A percentile compares a stretch with the other conserved stretches of the same genome.
Evolutionary conservation across 768 basidiomycete species (phyloP).

Genomic region (Coprinopsis cinerea): DNA sequence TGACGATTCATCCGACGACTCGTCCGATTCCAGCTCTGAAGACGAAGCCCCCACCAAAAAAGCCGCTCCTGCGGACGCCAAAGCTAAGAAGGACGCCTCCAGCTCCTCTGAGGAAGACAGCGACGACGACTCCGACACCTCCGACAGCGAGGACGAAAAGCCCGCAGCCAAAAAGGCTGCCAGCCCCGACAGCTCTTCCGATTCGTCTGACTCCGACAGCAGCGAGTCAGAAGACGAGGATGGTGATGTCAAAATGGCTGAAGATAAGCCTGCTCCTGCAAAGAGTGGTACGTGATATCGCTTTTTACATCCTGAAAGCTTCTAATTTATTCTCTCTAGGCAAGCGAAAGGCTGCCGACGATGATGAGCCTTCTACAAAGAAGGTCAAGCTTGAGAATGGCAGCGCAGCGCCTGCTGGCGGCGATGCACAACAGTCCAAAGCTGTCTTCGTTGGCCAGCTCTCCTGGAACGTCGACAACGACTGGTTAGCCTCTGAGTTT

Average conservation of each 20-base stretch:
- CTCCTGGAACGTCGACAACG: slow-evolving; percentile 96
- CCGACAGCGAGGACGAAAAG: slow-evolving; percentile 22
- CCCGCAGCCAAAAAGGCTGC: slow-evolving; percentile 25
- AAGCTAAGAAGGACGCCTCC: slow-evolving; percentile 12
- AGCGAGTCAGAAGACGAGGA: slow-evolving; percentile 34
- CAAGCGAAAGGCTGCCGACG: slow-evolving; percentile 80
- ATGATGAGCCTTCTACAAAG: slow-evolving; percentile 58
- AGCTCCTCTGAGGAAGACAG: slow-evolving; percentile 20
- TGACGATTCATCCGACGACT: slow-evolving; percentile 3
- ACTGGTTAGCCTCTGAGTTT: slow-evolving; percentile 90
- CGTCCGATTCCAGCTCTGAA: slow-evolving; percentile 11
- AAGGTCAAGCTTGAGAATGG: slow-evolving; percentile 74
- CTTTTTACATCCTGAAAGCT: slow-evolving; percentile 3
- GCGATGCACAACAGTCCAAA: slow-evolving; percentile 49
- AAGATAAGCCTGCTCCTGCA: slow-evolving; percentile 29
- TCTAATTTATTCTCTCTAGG: slow-evolving; percentile 25
- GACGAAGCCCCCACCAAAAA: background rate
- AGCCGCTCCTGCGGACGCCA: background rate
- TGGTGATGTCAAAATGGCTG: slow-evolving; percentile 57
- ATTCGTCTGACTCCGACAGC: slow-evolving; percentile 22
- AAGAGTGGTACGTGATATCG: slow-evolving; percentile 28
- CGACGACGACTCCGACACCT: slow-evolving; percentile 24
- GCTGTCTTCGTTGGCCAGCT: slow-evolving; percentile 89
- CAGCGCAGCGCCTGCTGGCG: slow-evolving; percentile 37
- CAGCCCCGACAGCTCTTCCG: slow-evolving; percentile 16